phyloP scores from a whole-genome alignment of 1,284 basidiomycete genomes.

The Xerocomus nothofagi region DNA sequence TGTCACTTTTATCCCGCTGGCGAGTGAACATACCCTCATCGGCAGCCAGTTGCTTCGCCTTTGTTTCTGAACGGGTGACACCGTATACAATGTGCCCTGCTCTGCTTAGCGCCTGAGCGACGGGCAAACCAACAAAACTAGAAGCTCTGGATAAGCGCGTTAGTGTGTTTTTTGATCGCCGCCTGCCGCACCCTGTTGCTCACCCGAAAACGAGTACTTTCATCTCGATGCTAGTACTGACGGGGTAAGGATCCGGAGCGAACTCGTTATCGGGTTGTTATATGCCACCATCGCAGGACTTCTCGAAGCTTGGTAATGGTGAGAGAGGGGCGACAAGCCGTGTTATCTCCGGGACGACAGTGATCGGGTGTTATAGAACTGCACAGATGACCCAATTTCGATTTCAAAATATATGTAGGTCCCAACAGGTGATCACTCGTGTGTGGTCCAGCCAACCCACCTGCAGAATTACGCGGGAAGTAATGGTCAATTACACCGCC shows the following conservation, averaged over 20 bases:
- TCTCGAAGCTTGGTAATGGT: conserved; percentile 1
- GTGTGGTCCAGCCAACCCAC: not conserved
- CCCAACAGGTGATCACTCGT: too few relatives aligned
- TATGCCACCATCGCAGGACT: not conserved
- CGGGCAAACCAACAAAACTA: conserved; percentile 14
- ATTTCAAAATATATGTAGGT: too few relatives aligned
- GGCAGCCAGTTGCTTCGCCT: conserved; percentile 13
- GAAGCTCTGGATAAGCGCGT: conserved; percentile 11
- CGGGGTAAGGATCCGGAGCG: not conserved
- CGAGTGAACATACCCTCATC: conserved; percentile 6
- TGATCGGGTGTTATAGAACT: too few relatives aligned
- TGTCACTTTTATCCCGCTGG: not conserved
- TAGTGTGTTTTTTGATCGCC: not conserved
- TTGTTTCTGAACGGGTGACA: conserved; percentile 15
- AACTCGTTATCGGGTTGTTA: not conserved
- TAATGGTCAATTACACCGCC: too few relatives aligned
- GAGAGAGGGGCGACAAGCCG: not conserved
- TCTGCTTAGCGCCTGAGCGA: conserved; percentile 19
- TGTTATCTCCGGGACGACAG: too few relatives aligned
- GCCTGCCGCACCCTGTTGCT: not conserved
- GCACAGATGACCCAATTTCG: too few relatives aligned
- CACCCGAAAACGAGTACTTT: conserved; percentile 22
- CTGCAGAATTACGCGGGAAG: too few relatives aligned
- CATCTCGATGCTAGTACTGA: conserved; percentile 3
- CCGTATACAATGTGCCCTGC: conserved; percentile 26